A percentile compares a stretch with the other conserved stretches of the same genome.
Evolutionary conservation across 495 filamentous ascomycete genomes (phyloP).

Genomic region (Neurospora hispaniola): DNA sequence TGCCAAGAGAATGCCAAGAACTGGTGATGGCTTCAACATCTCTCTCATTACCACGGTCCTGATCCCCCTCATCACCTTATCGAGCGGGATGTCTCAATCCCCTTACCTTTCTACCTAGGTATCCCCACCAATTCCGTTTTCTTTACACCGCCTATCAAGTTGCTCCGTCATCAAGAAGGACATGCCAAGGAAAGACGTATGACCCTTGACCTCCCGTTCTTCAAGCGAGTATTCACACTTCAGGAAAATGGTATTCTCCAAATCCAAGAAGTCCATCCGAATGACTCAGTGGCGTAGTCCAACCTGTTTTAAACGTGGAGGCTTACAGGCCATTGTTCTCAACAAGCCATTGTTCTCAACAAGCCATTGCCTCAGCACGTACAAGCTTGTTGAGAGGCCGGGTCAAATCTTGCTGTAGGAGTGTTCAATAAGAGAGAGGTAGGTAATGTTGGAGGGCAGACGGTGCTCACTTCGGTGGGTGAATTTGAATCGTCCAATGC

Average conservation of each 20-base stretch:
- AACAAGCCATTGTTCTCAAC: not conserved
- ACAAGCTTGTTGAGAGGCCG: not conserved
- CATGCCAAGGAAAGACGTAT: not conserved
- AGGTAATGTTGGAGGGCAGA: not conserved
- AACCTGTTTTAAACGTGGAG: not conserved
- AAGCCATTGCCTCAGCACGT: not conserved
- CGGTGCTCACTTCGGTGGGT: not conserved
- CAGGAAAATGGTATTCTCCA: not conserved
- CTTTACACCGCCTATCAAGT: not conserved
- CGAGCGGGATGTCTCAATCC: too few species aligned
- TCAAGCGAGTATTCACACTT: not conserved
- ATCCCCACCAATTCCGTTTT: not conserved
- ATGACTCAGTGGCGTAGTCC: rapidly evolving
- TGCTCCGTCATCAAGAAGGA: too few species aligned
- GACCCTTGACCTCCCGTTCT: not conserved
- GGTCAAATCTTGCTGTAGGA: too few species aligned
- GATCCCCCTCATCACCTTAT: not conserved
- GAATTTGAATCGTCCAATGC: not conserved
- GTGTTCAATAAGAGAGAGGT: not conserved
- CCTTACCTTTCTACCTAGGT: not conserved
- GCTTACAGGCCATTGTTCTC: not conserved
- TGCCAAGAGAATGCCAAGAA: too few species aligned
- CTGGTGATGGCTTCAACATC: too few species aligned
- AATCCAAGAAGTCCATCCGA: not conserved
- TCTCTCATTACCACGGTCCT: not conserved